Conservation (phyloP, 192 early-diverging fungal genomes). For the Bifiguratus adelaidae region DNA sequence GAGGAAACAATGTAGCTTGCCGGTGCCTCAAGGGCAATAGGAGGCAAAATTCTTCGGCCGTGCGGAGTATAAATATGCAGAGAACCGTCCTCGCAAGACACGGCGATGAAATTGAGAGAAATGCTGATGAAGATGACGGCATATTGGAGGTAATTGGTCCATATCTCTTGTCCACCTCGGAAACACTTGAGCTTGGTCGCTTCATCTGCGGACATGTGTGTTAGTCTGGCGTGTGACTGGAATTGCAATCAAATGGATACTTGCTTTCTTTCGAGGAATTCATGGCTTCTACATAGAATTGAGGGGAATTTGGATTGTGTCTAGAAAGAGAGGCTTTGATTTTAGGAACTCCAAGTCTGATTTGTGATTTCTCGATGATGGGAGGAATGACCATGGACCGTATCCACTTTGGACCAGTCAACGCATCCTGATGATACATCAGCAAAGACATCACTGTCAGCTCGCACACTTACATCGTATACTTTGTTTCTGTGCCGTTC, state of each 20-base stretch:
- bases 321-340: constrained; percentile 25
- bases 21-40: constrained; percentile 49
- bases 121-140: constrained; percentile 50
- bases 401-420: constrained; percentile 14
- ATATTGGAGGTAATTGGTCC: constrained; percentile 47
- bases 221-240: not conserved
- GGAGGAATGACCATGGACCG: constrained; percentile 24
- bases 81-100: constrained; percentile 53
- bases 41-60: constrained; percentile 67
- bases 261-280: no score
- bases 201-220: not conserved
- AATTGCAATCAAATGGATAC: not conserved
- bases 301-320: constrained; percentile 12
- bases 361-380: constrained; percentile 23
- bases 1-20: constrained; percentile 45
- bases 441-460: constrained; percentile 2
- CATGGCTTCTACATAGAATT: constrained; percentile 4
- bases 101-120: constrained; percentile 42
- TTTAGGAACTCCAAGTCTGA: constrained; percentile 31
- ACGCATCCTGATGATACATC: not conserved
- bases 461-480: not conserved
- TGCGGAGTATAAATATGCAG: constrained; percentile 53
- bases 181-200: constrained; percentile 35
- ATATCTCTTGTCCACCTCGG: constrained; percentile 31
- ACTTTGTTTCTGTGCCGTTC: not conserved